These are phyloP conservation scores for Kazachstania africana DNA, from an alignment of 805 yeast genomes.

Conservation along the genomic window DNA sequence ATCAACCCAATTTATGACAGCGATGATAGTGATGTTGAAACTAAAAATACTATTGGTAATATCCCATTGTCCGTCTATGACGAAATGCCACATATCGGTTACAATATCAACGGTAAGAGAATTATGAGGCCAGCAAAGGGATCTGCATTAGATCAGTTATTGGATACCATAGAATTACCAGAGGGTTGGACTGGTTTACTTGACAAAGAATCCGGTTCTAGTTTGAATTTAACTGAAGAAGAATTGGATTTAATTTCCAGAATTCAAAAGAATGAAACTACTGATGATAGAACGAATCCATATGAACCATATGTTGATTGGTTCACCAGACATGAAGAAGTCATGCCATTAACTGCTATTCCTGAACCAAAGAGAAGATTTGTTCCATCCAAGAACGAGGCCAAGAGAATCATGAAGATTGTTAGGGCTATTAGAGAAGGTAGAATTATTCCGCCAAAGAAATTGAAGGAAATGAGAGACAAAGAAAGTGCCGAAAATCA, in stretches of 20 bases:
- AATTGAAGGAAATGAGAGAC: conserved; percentile 37
- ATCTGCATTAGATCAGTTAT: conserved; percentile 78
- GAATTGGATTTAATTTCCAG: conserved; percentile 82
- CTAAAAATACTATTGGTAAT: conserved; percentile 84
- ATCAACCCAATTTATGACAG: conserved; percentile 91
- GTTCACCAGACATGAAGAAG: conserved; percentile 77
- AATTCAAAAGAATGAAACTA: conserved; percentile 73
- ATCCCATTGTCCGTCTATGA: conserved; percentile 90
- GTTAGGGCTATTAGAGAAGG: conserved; percentile 96
- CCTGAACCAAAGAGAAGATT: conserved; percentile 98
- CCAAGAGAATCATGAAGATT: conserved; percentile 89
- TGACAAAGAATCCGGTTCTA: conserved; percentile 78
- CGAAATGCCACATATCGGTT: conserved; percentile 94
- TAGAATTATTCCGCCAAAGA: conserved; percentile 67
- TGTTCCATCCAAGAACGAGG: conserved; percentile 94
- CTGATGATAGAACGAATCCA: conserved; percentile 72
- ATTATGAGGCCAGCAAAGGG: conserved; percentile 99
- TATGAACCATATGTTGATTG: conserved; percentile 92
- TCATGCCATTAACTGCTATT: conserved; percentile 83
- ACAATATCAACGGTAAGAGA: conserved; percentile 92
- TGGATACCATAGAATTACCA: conserved; percentile 87
- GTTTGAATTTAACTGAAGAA: conserved; percentile 72
- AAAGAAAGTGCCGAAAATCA: conserved; percentile 41
- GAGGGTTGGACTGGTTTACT: conserved; percentile 98
- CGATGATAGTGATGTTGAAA: conserved; percentile 80